A percentile compares a stretch with the other conserved stretches of the same genome.
These are phyloP conservation scores for Rosa multiflora DNA, from an alignment of 306 rosid species.

Conservation along the genomic window DNA sequence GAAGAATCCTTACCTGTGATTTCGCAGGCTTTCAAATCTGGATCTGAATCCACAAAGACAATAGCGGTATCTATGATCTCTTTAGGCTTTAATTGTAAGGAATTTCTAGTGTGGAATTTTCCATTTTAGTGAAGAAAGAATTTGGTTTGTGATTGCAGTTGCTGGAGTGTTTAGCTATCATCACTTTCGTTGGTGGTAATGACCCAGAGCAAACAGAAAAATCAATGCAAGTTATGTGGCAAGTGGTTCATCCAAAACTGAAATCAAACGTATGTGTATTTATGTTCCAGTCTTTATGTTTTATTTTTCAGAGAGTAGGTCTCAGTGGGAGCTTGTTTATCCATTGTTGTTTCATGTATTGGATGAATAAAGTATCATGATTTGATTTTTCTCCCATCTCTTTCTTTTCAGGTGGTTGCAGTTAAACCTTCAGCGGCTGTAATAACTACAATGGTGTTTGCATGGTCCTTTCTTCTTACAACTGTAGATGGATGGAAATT, in stretches of 20 bases:
- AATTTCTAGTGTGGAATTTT: neutral
- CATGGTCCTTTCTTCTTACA: conserved; percentile 96
- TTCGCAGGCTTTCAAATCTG: conserved; percentile 62
- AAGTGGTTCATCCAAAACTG: conserved; percentile 78
- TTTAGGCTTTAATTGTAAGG: conserved; percentile 4
- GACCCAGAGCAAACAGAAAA: conserved; percentile 80
- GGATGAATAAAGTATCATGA: neutral
- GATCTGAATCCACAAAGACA: conserved; percentile 47
- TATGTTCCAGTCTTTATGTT: conserved; percentile 5
- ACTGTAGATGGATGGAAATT: conserved; percentile 58
- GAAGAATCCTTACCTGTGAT: conserved; percentile 56
- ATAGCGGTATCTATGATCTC: conserved; percentile 43
- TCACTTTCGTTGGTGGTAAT: conserved; percentile 80
- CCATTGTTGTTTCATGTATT: neutral
- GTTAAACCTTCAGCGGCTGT: conserved; percentile 63
- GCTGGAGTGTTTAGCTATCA: conserved; percentile 83
- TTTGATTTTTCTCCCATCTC: neutral
- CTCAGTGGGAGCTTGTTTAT: neutral
- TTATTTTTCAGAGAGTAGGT: neutral
- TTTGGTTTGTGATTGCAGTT: conserved; percentile 50
- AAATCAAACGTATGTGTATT: conserved; percentile 62
- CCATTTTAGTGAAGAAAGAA: conserved; percentile 2
- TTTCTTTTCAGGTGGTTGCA: conserved; percentile 57
- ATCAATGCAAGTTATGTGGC: conserved; percentile 94
- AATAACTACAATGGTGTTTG: conserved; percentile 66